Base-by-base conservation (phyloP, 306 rosid genomes). In the Fagus sylvatica region DNA sequence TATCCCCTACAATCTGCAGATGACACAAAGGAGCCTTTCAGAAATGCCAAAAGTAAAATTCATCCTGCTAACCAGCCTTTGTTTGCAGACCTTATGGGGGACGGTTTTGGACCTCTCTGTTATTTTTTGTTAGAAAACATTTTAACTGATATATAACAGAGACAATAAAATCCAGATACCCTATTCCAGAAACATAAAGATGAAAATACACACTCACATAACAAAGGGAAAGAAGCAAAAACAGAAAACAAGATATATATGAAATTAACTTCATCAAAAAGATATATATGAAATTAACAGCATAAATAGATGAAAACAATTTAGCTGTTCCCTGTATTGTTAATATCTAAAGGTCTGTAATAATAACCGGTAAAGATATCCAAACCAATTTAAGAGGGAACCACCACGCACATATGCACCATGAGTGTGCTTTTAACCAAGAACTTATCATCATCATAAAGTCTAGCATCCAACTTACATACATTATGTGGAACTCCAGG, bases 1-100 rank as follows among this genome's bases (percentile, higher is more conserved):
- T 96, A 84, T 91, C 99, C 56, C 97, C 99, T 33, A 93, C 86
- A 77, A 96, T 96, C 99, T 96, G 89, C 49, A 71, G 42, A 71
- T 66, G 37, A 83, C 76, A 82, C 54, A 71, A 43, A 73, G 41
- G 67, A 55, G 22, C 65, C 55, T 48, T 48, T 78, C 60, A 83
- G 80, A 76, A 70, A 78, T 53, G 49, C 32, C 71, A 15, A 78
- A 80, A 71, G 80, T 67, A 67, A 12, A 74, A 70, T 42, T 76
- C 7, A 39, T 57, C 65, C 37, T 49, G 53, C 70, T 62, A 64
- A 49, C 46, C 78, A 67, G 49, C 30, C 74, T 82, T 77, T 49
- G 54, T 46, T 61, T 76, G 75, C 9, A 53, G 48, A 61, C 61
- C 74, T 77, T 17, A 33, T 71, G 69, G 43, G 34, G 43, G 62